phyloP scores from a whole-genome alignment of 768 basidiomycete genomes.

The Boletus subparvulus region DNA sequence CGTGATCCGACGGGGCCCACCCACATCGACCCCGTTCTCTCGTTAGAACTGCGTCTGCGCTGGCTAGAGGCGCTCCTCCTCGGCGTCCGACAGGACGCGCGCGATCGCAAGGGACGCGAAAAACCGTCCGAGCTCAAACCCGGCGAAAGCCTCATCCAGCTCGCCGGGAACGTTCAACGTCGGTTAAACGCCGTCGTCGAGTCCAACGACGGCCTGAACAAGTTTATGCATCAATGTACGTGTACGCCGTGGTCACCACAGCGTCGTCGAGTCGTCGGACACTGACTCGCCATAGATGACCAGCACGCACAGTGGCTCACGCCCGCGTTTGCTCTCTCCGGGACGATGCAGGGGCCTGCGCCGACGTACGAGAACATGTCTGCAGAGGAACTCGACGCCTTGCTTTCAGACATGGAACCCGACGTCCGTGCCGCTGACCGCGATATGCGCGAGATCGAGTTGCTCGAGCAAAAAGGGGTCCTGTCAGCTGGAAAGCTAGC shows the following conservation, averaged over 20 bases:
- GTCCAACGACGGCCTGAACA: conserved; percentile 66
- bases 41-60: conserved; percentile 71
- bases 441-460: conserved; percentile 76
- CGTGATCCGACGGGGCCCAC: conserved; percentile 5
- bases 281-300: conserved; percentile 45
- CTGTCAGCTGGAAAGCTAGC: conserved; percentile 69
- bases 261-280: too few species aligned
- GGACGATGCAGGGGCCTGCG: conserved; percentile 45
- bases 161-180: conserved; percentile 61
- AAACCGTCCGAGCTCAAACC: conserved; percentile 41
- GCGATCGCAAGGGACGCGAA: conserved; percentile 39
- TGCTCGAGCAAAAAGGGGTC: conserved; percentile 68
- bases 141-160: conserved; percentile 55
- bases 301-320: conserved; percentile 73
- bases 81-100: conserved; percentile 55
- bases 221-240: conserved; percentile 76
- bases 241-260: neutral
- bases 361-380: conserved; percentile 67
- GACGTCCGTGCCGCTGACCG: conserved; percentile 82
- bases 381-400: conserved; percentile 63
- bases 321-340: conserved; percentile 75
- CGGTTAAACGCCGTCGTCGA: conserved; percentile 58
- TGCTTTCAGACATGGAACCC: conserved; percentile 76
- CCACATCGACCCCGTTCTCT: conserved; percentile 60
- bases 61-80: conserved; percentile 79